Base-by-base conservation (phyloP, 805 yeast genomes). In the Yarrowia porcina region DNA sequence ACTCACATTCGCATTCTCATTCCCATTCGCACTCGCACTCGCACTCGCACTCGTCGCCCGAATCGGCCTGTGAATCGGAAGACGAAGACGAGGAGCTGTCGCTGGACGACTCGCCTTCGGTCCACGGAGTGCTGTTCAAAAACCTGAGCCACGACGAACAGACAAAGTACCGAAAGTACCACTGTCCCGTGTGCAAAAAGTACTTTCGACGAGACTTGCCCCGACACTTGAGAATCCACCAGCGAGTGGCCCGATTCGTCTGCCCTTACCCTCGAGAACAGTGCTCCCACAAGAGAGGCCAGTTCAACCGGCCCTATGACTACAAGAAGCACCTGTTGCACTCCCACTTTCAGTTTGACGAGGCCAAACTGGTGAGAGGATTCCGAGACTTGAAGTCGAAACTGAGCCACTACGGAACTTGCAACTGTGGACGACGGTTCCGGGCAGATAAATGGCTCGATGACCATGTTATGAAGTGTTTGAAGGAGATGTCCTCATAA, bases 301-400 rank as follows among this genome's bases (percentile, higher is more conserved):
- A 77, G 68, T 85, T 85, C 74, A 85, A 85, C 72, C 75, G 90
- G 54, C 87, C 87, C 6, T 85, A 85, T 70, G 90, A 85, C 70
- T 84, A 76, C 75, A 85, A 85, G 69, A 85, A 85, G 69, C 90
- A 85, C 69, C 71, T 85, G 61, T 73, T 85, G 41, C 86, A 84
- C 69, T 75, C 80, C 60, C 90, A 85, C 67, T 85, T 85, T 69
- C 71, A 70, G 50, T 84, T 84, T 69, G 85, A 83, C 66, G 76
- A 82, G 64, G 67, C 67, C 13, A 74, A 75, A 4, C 69, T 73
- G 36, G 77, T 78, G 11, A 78, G 78, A 59, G 75, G 76, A 42
- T 71, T 78, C 63, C 82, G 81, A 64, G 83, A 82, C 63, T 72
- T 85, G 63, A 77, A 76, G 59, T 86, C 83, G 63, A 84, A 84